These are phyloP conservation scores for Omphalea diandra DNA, from an alignment of 441 rosid species.

Conservation along the genomic window DNA sequence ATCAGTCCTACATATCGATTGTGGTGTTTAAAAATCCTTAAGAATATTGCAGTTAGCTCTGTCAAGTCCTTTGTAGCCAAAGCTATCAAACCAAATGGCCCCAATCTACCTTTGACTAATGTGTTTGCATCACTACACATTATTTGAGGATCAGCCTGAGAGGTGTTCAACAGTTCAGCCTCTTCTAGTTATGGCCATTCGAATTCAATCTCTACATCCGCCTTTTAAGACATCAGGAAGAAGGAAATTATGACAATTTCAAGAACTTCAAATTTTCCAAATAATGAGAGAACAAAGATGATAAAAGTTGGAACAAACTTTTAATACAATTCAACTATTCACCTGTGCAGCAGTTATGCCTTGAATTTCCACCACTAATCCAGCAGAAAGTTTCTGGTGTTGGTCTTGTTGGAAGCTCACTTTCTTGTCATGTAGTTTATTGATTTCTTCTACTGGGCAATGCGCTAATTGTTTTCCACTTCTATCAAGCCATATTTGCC, in stretches of 20 bases:
- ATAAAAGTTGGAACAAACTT: not conserved
- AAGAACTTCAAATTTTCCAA: not conserved
- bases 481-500: constrained; percentile 53
- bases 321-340: not conserved
- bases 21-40: constrained; percentile 44
- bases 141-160: constrained; percentile 36
- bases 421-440: constrained; percentile 29
- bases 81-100: constrained; percentile 70
- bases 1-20: constrained; percentile 46
- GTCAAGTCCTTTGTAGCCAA: constrained; percentile 53
- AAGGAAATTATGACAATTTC: constrained; percentile 8
- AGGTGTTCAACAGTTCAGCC: constrained; percentile 37
- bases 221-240: constrained; percentile 20
- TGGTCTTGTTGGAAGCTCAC: constrained; percentile 22
- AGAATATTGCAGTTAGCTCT: constrained; percentile 67
- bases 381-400: constrained; percentile 29
- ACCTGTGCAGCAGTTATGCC: constrained; percentile 51
- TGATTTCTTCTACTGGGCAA: constrained; percentile 61
- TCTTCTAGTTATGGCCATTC: constrained; percentile 36
- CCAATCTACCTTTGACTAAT: constrained; percentile 34
- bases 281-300: not conserved
- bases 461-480: constrained; percentile 54
- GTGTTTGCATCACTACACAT: constrained; percentile 38
- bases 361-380: constrained; percentile 39
- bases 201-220: constrained; percentile 47